Conservation (phyloP, 2,329 filamentous ascomycete genomes). For the Neoscytalidium dimidiatum region DNA sequence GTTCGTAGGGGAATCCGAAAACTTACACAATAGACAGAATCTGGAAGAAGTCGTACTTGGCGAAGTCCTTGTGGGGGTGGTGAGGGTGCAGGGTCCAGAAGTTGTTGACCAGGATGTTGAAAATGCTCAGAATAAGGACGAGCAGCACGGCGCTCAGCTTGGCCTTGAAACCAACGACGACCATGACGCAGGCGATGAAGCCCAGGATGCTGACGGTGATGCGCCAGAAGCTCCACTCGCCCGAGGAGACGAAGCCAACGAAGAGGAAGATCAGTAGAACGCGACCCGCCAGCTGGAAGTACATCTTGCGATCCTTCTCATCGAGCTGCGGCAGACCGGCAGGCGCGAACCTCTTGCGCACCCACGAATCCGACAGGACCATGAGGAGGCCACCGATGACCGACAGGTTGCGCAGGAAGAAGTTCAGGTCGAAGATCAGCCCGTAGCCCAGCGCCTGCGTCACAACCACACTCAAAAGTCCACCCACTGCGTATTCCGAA, state of each 20-base stretch:
- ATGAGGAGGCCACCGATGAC: slow-evolving; percentile 97
- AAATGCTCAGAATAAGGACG: slow-evolving; percentile 91
- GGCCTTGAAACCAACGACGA: slow-evolving; percentile 98
- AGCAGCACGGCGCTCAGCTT: slow-evolving; percentile 97
- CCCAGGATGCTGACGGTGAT: slow-evolving; percentile 82
- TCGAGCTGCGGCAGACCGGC: slow-evolving; percentile 91
- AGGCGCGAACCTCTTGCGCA: slow-evolving; percentile 95
- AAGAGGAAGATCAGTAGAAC: slow-evolving; percentile 98
- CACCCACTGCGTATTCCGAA: slow-evolving; percentile 88
- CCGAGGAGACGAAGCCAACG: slow-evolving; percentile 92
- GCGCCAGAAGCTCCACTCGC: slow-evolving; percentile 88
- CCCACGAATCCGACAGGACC: slow-evolving; percentile 98
- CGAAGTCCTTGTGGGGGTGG: slow-evolving; percentile 99
- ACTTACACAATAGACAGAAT: slow-evolving; percentile 92
- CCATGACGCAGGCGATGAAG: slow-evolving; percentile 93
- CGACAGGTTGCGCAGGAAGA: slow-evolving; percentile 97
- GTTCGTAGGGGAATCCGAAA: neutral
- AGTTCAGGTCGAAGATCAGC: slow-evolving; percentile 98
- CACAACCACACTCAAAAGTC: slow-evolving; percentile 87
- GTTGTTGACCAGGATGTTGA: slow-evolving; percentile 98
- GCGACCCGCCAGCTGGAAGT: slow-evolving; percentile 96
- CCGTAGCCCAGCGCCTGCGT: slow-evolving; percentile 95
- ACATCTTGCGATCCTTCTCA: slow-evolving; percentile 99
- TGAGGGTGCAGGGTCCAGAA: slow-evolving; percentile 99
- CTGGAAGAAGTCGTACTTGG: slow-evolving; percentile 99